Conservation (phyloP, 2,329 filamentous ascomycete species). For the Diaporthe citriasiana region DNA sequence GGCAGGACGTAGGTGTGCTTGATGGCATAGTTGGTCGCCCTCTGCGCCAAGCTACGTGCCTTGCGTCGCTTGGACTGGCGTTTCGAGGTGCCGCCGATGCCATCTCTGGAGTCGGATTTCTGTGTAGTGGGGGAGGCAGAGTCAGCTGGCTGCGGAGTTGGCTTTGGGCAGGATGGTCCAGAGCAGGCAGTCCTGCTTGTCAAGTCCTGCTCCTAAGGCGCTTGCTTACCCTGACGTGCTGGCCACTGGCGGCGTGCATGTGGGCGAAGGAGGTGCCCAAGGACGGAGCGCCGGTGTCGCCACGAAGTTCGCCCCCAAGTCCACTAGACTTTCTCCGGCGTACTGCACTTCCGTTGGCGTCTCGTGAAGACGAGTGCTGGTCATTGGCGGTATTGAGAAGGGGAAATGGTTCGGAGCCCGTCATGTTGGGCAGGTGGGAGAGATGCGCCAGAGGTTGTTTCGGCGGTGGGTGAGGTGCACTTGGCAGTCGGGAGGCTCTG, state of each 20-base stretch:
- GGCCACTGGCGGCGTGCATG: slow-evolving; percentile 50
- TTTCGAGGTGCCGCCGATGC: slow-evolving; percentile 52
- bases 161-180: too few species aligned
- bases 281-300: slow-evolving; percentile 69
- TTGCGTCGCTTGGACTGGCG: slow-evolving; percentile 68
- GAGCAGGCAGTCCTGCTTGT: not conserved
- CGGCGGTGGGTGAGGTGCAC: not conserved
- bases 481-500: not conserved
- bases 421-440: slow-evolving; percentile 53
- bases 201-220: not conserved
- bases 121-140: slow-evolving; percentile 12
- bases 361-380: slow-evolving; percentile 57
- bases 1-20: slow-evolving; percentile 77
- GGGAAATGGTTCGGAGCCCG: slow-evolving; percentile 68
- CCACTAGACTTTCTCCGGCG: slow-evolving; percentile 70
- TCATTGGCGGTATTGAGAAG: slow-evolving; percentile 66
- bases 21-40: slow-evolving; percentile 64
- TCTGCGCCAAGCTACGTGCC: slow-evolving; percentile 66
- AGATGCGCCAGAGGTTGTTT: slow-evolving; percentile 16
- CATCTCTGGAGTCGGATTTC: slow-evolving; percentile 45
- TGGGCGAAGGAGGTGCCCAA: slow-evolving; percentile 67
- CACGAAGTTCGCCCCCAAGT: slow-evolving; percentile 66
- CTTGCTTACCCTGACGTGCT: slow-evolving; percentile 35
- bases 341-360: slow-evolving; percentile 51
- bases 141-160: slow-evolving; percentile 41